Base-by-base conservation (phyloP, 2,329 filamentous ascomycete genomes). In the Diatrype stigma region DNA sequence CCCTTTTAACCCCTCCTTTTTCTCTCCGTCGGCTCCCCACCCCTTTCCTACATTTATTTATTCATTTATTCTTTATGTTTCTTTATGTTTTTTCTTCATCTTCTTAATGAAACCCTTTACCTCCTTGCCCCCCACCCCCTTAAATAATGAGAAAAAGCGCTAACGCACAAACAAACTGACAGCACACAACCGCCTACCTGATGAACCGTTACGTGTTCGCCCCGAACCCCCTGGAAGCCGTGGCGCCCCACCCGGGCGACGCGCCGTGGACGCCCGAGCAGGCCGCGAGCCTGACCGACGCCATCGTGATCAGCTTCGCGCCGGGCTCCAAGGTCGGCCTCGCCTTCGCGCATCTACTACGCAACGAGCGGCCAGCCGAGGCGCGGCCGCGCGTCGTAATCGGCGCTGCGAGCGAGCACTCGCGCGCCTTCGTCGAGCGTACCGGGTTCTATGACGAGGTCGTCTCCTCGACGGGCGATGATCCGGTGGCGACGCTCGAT, bases 181-280 rank as follows among this genome's bases (percentile, higher is more conserved):
- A 26, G 54, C 61, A 66, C 50, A 50, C 57, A 11, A 62, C 66
- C 0, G 67, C 65, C 1, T 67, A 67, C 53, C 50, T 70, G 7
- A 53, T 73, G 19, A 61, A 58, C 22, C 42, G 60, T 16, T 67
- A 65, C 57, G 62, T 63, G 47, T 72, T 71, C 56, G 52, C 67
- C 3, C 32, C 61, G 1, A 55, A 64, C 32, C 51, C 63, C 2
- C 32, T 50, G 11, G 45, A 50, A 11, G 53, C 54, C 37, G 52
- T 63, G 7, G 56, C 60, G 23, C 60, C 53, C 1, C 59, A 59
- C 3, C 37, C 49, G 12, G 46, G 50, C 6, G 46, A 50, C 2
- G 37, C 32, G 8, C 53, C 48, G 2, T 71, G 69, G 70, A 32
- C 53, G 4, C 53, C 52, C 0, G 55, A 57, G 5, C 63, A 70